phyloP scores from a whole-genome alignment of 2,329 filamentous ascomycete species.

The Colletotrichum sp. region DNA sequence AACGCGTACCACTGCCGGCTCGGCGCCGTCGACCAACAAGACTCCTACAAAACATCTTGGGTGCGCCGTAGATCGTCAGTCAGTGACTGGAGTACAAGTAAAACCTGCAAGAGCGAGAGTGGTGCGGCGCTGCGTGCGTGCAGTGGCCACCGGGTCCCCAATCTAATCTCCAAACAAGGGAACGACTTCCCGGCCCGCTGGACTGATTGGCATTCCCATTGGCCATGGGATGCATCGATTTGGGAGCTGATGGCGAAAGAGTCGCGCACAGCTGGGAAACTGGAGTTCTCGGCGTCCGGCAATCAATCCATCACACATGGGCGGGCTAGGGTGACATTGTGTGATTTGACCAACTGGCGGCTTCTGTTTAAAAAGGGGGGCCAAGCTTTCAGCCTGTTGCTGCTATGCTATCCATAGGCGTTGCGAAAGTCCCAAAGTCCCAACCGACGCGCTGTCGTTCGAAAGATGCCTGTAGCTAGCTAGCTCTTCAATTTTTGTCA shows the following conservation, averaged over 20 bases:
- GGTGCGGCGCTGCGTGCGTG: not conserved
- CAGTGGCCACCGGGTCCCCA: not conserved
- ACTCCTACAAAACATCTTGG: not conserved
- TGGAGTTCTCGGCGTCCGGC: conserved; percentile 2
- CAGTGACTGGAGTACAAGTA: not conserved
- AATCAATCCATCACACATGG: conserved; percentile 8
- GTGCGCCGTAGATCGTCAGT: not conserved
- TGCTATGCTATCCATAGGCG: not conserved
- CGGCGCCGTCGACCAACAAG: not conserved
- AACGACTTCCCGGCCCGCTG: not conserved
- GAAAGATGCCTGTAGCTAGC: not conserved
- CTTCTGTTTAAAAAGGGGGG: not conserved
- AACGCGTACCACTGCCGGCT: not conserved
- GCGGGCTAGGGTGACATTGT: not conserved
- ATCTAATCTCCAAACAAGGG: not conserved
- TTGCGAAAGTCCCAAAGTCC: not conserved
- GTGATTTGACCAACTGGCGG: not conserved
- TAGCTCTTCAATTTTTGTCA: not conserved
- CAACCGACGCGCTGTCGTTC: not conserved
- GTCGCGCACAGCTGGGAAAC: not conserved
- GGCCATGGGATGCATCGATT: not conserved
- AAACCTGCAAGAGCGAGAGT: not conserved
- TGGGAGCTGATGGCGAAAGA: not conserved
- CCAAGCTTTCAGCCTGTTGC: not conserved
- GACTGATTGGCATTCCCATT: not conserved